Evolutionary conservation across 371 early-diverging fungal genomes (phyloP).

Genomic region (Chytridium lagenaria): DNA sequence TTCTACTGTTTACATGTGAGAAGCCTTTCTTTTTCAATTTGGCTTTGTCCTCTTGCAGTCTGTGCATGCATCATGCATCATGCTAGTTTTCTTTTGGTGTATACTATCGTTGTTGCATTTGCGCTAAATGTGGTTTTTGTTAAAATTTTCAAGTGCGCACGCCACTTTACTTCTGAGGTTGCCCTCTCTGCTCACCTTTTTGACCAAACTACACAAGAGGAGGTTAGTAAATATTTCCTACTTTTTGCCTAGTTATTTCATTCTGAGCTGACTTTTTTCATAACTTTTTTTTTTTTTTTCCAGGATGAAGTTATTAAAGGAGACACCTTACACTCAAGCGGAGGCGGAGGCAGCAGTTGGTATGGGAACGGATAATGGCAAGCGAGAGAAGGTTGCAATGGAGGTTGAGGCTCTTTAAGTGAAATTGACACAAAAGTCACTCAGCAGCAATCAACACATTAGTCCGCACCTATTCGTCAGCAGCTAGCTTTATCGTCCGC

Average conservation of each 20-base stretch:
- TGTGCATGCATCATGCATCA: background rate
- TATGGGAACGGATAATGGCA: slow-evolving; percentile 44
- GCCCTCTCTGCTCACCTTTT: slow-evolving; percentile 63
- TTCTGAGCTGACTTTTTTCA: background rate
- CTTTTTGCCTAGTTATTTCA: background rate
- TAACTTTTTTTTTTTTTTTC: background rate
- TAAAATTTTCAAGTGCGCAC: slow-evolving; percentile 45
- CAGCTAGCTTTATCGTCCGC: too few relatives aligned
- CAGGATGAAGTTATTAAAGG: slow-evolving; percentile 77
- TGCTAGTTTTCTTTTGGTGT: too few relatives aligned
- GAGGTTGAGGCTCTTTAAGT: slow-evolving; percentile 8
- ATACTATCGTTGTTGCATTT: background rate
- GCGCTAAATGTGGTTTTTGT: background rate
- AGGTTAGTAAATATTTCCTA: slow-evolving; percentile 27
- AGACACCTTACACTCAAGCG: slow-evolving; percentile 85
- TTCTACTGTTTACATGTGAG: slow-evolving; percentile 86
- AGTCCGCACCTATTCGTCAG: too few relatives aligned
- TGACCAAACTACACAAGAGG: slow-evolving; percentile 76
- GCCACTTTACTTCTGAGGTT: slow-evolving; percentile 57
- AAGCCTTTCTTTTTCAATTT: slow-evolving; percentile 11
- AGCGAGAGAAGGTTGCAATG: slow-evolving; percentile 8
- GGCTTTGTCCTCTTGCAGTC: background rate
- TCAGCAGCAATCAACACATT: too few relatives aligned
- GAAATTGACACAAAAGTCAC: too few relatives aligned
- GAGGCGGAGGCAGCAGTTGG: slow-evolving; percentile 87